Evolutionary conservation across 2,329 filamentous ascomycete genomes (phyloP), one percentile per base, ranked within the genome.

Genomic region (Ophioceras dolichostomum): DNA sequence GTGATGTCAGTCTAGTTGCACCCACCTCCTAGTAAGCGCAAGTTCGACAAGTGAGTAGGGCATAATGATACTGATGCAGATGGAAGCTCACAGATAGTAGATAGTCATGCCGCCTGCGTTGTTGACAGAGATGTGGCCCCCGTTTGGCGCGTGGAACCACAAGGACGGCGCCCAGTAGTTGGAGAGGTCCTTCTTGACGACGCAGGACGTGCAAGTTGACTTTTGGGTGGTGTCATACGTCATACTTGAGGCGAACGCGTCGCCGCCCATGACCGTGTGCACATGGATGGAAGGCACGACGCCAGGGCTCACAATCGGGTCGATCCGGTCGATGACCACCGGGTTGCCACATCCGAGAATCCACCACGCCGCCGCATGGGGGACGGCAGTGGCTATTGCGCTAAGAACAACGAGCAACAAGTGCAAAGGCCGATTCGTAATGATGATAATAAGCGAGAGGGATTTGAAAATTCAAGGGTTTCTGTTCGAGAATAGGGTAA

Each of bases 181-280:
- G 32, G 49, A 55, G 43, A 56, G 52, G 41, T 60, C 58, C 27
- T 61, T 53, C 6, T 50, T 51, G 31, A 60, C 56, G 5, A 53
- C 53, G 42, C 58, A 62, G 1, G 48, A 59, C 4, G 59, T 62
- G 47, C 59, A 62, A 10, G 53, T 60, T 4, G 58, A 47, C n/a
- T 24, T 13, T 20, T 43, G 39, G 3, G 46, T 46, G 20, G 49
- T 41, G 22, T 52, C 49, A 8, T 36, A 32, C 13, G 46, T 29
- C 50, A 53, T 51, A 28, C 39, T 44, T 5, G 46, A 37, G 12
- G 43, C 47, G 36, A 53, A 52, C 29, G 49, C 40, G 41, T 53
- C 50, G 22, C 37, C 39, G 18, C 39, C 39, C 36, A 41, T 38
- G 36, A 41, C 28, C 10, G 37, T 32, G 20, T 42, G 41, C 9